Evolutionary conservation across 495 filamentous ascomycete genomes (phyloP).

Genomic region (Xylaria bambusicola): DNA sequence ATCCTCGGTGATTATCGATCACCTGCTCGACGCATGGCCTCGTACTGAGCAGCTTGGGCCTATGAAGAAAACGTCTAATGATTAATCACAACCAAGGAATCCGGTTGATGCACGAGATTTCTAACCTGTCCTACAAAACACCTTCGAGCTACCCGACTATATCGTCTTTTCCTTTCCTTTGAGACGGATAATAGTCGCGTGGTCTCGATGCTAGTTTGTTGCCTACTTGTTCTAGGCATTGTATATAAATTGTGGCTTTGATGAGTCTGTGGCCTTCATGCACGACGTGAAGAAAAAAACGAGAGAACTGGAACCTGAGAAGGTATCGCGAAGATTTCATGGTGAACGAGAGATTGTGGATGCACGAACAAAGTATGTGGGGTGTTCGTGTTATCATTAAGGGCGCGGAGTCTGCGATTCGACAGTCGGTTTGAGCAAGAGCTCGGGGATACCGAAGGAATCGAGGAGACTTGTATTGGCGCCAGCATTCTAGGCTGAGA

Average conservation of each 20-base stretch:
- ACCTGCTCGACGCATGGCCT: constrained; percentile 69
- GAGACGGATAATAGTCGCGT: neutral
- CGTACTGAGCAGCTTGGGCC: constrained; percentile 52
- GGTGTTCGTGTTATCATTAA: neutral
- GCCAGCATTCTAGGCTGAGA: neutral
- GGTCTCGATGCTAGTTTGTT: neutral
- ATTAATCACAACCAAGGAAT: neutral
- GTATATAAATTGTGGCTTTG: constrained; percentile 15
- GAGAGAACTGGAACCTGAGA: neutral
- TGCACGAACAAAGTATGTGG: neutral
- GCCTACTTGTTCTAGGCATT: constrained; percentile 7
- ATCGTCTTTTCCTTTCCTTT: constrained; percentile 10
- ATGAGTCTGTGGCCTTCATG: neutral
- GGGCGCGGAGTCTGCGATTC: neutral
- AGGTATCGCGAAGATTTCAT: neutral
- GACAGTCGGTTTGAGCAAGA: neutral
- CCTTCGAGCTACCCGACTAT: neutral
- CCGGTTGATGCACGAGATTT: neutral
- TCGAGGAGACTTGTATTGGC: neutral
- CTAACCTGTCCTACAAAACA: neutral
- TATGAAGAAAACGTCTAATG: neutral
- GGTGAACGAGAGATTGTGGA: neutral
- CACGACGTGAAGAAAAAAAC: too few relatives aligned
- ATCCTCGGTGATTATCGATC: constrained; percentile 54
- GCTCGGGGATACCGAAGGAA: neutral